phyloP scores from a whole-genome alignment of 2,329 filamentous ascomycete species.

The Fusarium pininemorale region DNA sequence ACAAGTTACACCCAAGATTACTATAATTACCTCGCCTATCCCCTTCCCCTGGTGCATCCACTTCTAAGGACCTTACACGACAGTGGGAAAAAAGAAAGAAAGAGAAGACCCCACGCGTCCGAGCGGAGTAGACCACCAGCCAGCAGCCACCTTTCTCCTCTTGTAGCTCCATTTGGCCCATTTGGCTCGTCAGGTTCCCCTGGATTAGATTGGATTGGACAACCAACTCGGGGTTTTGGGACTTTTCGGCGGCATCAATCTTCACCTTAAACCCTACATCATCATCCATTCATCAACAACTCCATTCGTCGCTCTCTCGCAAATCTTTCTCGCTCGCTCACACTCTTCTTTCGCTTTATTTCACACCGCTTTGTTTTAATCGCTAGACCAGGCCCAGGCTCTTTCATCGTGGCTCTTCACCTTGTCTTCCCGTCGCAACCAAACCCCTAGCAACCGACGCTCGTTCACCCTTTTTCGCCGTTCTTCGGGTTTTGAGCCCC shows the following conservation, averaged over 20 bases:
- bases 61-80: background rate
- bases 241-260: conserved; percentile 32
- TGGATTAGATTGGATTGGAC: conserved; percentile 35
- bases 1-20: background rate
- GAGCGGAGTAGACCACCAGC: conserved; percentile 31
- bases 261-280: conserved; percentile 23
- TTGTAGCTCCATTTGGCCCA: conserved; percentile 24
- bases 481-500: conserved; percentile 32
- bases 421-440: conserved; percentile 16
- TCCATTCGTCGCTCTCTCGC: conserved; percentile 11
- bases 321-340: conserved; percentile 8
- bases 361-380: conserved; percentile 27
- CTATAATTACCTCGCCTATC: conserved; percentile 11
- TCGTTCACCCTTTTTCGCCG: conserved; percentile 27
- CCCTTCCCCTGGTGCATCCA: background rate
- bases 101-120: conserved; percentile 39
- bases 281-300: conserved; percentile 20
- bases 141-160: conserved; percentile 36
- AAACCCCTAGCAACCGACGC: conserved; percentile 25
- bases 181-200: conserved; percentile 34
- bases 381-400: conserved; percentile 21
- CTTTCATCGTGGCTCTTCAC: conserved; percentile 1
- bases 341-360: conserved; percentile 7
- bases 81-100: conserved; percentile 15
- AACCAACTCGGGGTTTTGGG: conserved; percentile 27